phyloP scores from a whole-genome alignment of 2,329 filamentous ascomycete species.

The Colletotrichum sp. region DNA sequence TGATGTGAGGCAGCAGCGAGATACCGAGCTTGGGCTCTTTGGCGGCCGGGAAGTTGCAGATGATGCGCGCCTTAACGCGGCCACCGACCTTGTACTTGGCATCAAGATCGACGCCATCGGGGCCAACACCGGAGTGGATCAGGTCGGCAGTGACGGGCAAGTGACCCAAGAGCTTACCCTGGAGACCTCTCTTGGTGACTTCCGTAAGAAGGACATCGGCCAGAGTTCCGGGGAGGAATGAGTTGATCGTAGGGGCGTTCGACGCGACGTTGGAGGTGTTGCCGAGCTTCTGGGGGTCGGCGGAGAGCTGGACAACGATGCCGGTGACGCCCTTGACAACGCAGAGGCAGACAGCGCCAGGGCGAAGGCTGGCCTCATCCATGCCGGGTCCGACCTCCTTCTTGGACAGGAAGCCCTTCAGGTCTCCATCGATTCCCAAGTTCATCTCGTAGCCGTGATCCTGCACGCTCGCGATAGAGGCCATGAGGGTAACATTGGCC shows the following conservation, averaged over 20 bases:
- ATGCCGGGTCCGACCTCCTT: constrained; percentile 76
- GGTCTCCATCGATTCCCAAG: constrained; percentile 69
- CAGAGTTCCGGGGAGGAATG: constrained; percentile 89
- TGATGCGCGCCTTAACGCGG: constrained; percentile 84
- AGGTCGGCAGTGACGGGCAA: constrained; percentile 90
- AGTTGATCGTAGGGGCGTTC: constrained; percentile 84
- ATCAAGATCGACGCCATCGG: constrained; percentile 71
- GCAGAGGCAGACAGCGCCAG: constrained; percentile 86
- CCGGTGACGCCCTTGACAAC: constrained; percentile 78
- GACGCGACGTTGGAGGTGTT: constrained; percentile 70
- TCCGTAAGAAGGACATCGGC: constrained; percentile 86
- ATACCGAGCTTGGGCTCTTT: constrained; percentile 86
- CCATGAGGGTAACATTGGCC: constrained; percentile 80
- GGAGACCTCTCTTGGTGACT: constrained; percentile 74
- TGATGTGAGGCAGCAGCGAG: constrained; percentile 85
- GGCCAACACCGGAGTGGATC: constrained; percentile 82
- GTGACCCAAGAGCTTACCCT: constrained; percentile 90
- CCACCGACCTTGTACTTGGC: constrained; percentile 83
- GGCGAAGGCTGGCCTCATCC: constrained; percentile 72
- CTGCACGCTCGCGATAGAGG: constrained; percentile 88
- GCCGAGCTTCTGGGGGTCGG: constrained; percentile 72
- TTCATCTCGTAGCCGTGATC: constrained; percentile 97
- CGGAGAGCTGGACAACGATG: constrained; percentile 86
- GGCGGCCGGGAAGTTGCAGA: constrained; percentile 83
- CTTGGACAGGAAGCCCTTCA: constrained; percentile 85